Evolutionary conservation across 441 rosid genomes (phyloP).

Genomic region (Populus hybrid): DNA sequence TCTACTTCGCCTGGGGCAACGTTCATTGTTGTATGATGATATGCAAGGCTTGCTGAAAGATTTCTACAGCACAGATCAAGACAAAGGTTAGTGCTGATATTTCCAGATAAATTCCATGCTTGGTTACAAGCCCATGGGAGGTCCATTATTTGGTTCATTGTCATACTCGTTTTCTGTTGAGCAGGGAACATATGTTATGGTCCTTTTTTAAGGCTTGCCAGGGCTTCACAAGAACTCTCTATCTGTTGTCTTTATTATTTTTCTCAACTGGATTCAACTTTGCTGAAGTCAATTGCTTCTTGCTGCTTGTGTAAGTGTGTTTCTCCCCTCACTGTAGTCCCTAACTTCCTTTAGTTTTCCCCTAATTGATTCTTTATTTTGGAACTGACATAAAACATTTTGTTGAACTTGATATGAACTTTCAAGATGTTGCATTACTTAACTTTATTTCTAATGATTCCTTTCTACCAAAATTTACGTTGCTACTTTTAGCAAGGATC

Average conservation of each 20-base stretch:
- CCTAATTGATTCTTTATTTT: neutral
- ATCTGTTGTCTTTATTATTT: constrained; percentile 72
- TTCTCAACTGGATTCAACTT: constrained; percentile 42
- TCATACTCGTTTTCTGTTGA: constrained; percentile 15
- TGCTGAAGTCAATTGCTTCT: constrained; percentile 60
- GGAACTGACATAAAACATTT: neutral
- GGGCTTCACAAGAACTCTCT: constrained; percentile 69
- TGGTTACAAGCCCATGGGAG: constrained; percentile 20
- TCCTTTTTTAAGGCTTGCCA: constrained; percentile 65
- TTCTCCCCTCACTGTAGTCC: neutral
- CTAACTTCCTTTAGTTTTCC: neutral
- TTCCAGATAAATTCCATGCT: neutral
- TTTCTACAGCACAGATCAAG: constrained; percentile 49
- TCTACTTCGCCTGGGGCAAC: constrained; percentile 66
- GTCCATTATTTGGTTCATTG: constrained; percentile 14
- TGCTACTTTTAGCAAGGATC: neutral
- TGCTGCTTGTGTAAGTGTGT: constrained; percentile 70
- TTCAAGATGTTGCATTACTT: neutral
- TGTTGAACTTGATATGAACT: neutral
- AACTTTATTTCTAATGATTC: neutral
- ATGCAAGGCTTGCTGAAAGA: constrained; percentile 45
- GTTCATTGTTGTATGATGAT: constrained; percentile 44
- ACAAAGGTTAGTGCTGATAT: constrained; percentile 45
- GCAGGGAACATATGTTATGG: constrained; percentile 60
- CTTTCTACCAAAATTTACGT: neutral